These are phyloP conservation scores for Escallonia herrerae DNA, from an alignment of 129 eudicot genomes.

Conservation along the genomic window DNA sequence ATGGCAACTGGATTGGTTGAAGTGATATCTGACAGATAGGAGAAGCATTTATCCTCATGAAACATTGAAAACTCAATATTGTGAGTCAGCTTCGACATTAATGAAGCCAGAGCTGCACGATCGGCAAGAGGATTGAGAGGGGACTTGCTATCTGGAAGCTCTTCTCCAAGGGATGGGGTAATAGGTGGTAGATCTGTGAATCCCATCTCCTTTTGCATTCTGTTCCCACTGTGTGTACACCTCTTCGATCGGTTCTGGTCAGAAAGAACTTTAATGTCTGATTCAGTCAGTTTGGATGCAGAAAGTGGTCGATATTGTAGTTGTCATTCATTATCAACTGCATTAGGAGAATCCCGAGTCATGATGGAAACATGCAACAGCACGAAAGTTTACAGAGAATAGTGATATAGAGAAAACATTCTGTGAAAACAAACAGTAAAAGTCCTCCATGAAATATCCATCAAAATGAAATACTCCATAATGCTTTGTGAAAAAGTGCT, in stretches of 20 bases:
- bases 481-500: no score
- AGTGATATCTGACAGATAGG: neutral
- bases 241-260: conserved; percentile 12
- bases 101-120: conserved; percentile 66
- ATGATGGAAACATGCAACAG: neutral
- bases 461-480: no score
- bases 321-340: conserved; percentile 33
- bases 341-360: conserved; percentile 10
- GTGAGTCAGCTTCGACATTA: conserved; percentile 29
- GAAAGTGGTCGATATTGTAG: conserved; percentile 11
- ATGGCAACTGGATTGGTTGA: conserved; percentile 1
- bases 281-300: conserved; percentile 15
- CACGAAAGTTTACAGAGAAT: no score
- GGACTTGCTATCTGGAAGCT: conserved; percentile 27
- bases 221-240: conserved; percentile 13
- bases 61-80: conserved; percentile 21
- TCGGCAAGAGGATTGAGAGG: conserved; percentile 72
- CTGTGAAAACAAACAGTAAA: neutral
- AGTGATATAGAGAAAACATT: neutral
- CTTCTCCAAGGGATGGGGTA: conserved; percentile 17
- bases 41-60: conserved; percentile 12
- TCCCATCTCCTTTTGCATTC: conserved; percentile 1
- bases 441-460: neutral
- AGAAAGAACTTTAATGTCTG: conserved; percentile 9
- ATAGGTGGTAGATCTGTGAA: conserved; percentile 9